Percentiles rank a stretch among this genome's conserved stretches.
Conservation (phyloP, 257 asterid genomes). For the Fraxinus anomala region DNA sequence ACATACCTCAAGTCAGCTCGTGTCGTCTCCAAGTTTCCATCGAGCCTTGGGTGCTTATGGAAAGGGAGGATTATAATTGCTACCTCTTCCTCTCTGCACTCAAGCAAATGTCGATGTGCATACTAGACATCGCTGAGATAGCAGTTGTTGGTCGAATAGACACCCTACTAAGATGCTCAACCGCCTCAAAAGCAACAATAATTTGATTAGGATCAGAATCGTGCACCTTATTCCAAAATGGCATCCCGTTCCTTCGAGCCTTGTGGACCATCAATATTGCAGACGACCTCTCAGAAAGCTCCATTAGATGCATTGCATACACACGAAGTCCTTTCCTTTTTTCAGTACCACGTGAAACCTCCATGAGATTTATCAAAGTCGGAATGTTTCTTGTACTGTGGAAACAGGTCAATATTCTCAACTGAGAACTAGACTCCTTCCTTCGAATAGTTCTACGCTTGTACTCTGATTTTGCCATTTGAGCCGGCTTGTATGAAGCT, state of each 20-base stretch:
- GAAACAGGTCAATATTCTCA: constrained; percentile 39
- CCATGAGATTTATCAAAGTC: constrained; percentile 51
- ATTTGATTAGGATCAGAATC: constrained; percentile 35
- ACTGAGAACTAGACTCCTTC: constrained; percentile 28
- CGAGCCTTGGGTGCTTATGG: constrained; percentile 52
- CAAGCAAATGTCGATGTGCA: constrained; percentile 53
- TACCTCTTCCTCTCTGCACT: constrained; percentile 41
- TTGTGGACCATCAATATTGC: constrained; percentile 54
- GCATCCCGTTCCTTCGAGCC: constrained; percentile 45
- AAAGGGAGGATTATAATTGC: constrained; percentile 56
- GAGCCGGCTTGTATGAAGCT: constrained; percentile 50
- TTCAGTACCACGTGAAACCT: constrained; percentile 50
- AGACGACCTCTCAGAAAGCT: constrained; percentile 50
- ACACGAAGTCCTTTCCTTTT: constrained; percentile 45
- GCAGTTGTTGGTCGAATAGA: constrained; percentile 53
- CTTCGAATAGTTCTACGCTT: constrained; percentile 47
- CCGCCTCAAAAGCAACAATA: constrained; percentile 49
- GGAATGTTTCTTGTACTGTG: constrained; percentile 39
- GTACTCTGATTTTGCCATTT: constrained; percentile 38
- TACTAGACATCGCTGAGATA: constrained; percentile 40
- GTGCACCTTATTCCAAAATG: constrained; percentile 33
- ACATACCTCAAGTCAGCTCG: constrained; percentile 43
- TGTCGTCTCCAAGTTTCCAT: constrained; percentile 50
- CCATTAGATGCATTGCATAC: constrained; percentile 62
- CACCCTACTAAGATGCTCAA: constrained; percentile 49